These are phyloP conservation scores for Barnettozyma pratensis DNA, from an alignment of 805 yeast genomes.

Conservation along the genomic window DNA sequence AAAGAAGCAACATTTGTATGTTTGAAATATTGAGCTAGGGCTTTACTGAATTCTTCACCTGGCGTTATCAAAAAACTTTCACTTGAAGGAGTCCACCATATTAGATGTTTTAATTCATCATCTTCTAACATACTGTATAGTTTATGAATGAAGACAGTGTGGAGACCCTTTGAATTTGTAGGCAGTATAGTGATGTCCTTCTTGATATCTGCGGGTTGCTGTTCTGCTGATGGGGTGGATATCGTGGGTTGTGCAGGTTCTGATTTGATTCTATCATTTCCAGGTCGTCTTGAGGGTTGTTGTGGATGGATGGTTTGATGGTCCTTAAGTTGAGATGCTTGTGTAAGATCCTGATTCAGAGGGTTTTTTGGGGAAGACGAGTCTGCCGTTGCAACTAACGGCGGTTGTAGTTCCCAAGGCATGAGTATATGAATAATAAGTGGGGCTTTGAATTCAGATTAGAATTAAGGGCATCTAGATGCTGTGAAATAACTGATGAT, in stretches of 20 bases:
- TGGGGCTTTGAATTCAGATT: no score
- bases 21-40: constrained; percentile 59
- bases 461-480: no score
- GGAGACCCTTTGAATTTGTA: constrained; percentile 25
- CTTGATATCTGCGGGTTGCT: not conserved
- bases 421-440: not conserved
- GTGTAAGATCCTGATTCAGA: not conserved
- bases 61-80: constrained; percentile 80
- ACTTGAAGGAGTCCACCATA: constrained; percentile 75
- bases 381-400: not conserved
- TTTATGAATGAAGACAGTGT: constrained; percentile 78
- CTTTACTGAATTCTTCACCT: constrained; percentile 80
- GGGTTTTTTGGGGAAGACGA: not conserved
- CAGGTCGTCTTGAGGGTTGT: no score
- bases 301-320: not conserved
- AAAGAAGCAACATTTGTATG: constrained; percentile 79
- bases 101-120: constrained; percentile 59
- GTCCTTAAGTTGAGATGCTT: not conserved
- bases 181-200: constrained; percentile 16
- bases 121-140: constrained; percentile 90
- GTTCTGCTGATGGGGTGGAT: not conserved
- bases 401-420: not conserved
- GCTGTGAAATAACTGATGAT: no score
- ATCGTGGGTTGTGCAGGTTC: not conserved
- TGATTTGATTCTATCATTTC: not conserved